A percentile compares a stretch with the other conserved stretches of the same genome.
Evolutionary conservation across 352 stramenopile genomes (phyloP).

Genomic region (Pythium myriotylum): DNA sequence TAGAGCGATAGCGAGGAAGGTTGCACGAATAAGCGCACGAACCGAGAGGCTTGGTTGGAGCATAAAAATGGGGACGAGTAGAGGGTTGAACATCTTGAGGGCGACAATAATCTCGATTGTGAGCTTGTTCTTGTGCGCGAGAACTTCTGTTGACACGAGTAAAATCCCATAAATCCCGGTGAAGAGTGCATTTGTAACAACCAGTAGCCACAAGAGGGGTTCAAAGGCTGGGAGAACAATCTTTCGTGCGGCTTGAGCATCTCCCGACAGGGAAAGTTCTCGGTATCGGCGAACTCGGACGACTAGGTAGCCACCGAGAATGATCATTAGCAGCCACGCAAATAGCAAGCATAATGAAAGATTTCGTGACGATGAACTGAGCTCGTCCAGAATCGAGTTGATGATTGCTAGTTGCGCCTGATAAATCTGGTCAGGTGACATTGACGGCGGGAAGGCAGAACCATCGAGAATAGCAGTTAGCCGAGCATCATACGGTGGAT

Average conservation of each 20-base stretch:
- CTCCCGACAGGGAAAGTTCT: conserved; percentile 43
- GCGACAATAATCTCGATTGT: conserved; percentile 48
- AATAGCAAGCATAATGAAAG: background rate
- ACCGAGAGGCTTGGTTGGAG: conserved; percentile 57
- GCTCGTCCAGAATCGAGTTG: background rate
- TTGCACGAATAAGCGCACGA: conserved; percentile 43
- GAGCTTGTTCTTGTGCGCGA: conserved; percentile 25
- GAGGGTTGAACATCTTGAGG: conserved; percentile 49
- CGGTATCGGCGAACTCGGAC: conserved; percentile 56
- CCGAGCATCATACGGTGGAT: conserved; percentile 3
- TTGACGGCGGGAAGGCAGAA: background rate
- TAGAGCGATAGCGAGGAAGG: conserved; percentile 40
- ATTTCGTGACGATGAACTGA: background rate
- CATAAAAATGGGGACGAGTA: conserved; percentile 61
- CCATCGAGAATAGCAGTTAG: conserved; percentile 2
- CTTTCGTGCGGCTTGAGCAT: conserved; percentile 47
- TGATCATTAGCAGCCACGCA: background rate
- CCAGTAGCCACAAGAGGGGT: conserved; percentile 63
- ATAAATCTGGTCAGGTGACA: background rate
- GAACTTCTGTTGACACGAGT: conserved; percentile 33
- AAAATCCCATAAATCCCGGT: conserved; percentile 18
- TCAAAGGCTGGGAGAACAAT: conserved; percentile 75
- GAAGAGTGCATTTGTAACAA: conserved; percentile 34
- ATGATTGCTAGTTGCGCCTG: background rate
- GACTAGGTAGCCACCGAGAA: conserved; percentile 26